Percentiles rank a stretch among this genome's conserved stretches.
These are phyloP conservation scores for Danielozyma ontarioensis DNA, from an alignment of 805 yeast species.

Conservation along the genomic window DNA sequence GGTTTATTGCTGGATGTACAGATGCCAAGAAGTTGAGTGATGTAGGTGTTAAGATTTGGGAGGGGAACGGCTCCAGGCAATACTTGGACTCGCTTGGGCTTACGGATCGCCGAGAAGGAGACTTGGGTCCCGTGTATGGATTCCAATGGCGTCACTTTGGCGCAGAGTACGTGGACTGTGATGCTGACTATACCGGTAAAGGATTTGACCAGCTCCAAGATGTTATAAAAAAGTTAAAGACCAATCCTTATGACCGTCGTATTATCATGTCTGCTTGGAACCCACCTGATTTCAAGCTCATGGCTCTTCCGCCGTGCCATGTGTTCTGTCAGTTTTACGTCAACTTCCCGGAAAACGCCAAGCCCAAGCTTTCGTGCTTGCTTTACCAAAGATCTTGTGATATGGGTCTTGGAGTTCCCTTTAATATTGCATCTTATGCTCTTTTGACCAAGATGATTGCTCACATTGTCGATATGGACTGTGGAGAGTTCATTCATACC, in stretches of 20 bases:
- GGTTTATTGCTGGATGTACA: constrained; percentile 91
- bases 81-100: constrained; percentile 82
- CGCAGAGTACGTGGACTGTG: constrained; percentile 83
- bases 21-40: constrained; percentile 76
- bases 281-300: constrained; percentile 86
- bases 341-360: constrained; percentile 54
- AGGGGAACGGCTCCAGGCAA: constrained; percentile 94
- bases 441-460: constrained; percentile 92
- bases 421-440: constrained; percentile 95
- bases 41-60: constrained; percentile 96
- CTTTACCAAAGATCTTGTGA: constrained; percentile 98
- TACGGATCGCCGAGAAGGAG: constrained; percentile 79
- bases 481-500: constrained; percentile 93
- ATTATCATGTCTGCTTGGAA: constrained; percentile 97
- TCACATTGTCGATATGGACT: constrained; percentile 87
- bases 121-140: constrained; percentile 97
- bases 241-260: constrained; percentile 90
- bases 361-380: constrained; percentile 76
- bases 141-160: constrained; percentile 99
- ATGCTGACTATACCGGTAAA: constrained; percentile 77
- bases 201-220: constrained; percentile 89
- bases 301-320: constrained; percentile 99
- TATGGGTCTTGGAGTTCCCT: constrained; percentile 99
- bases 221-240: constrained; percentile 72
- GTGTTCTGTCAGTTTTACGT: constrained; percentile 95